Conservation (phyloP, 345 rosid genomes). For the Gossypium arboreum region DNA sequence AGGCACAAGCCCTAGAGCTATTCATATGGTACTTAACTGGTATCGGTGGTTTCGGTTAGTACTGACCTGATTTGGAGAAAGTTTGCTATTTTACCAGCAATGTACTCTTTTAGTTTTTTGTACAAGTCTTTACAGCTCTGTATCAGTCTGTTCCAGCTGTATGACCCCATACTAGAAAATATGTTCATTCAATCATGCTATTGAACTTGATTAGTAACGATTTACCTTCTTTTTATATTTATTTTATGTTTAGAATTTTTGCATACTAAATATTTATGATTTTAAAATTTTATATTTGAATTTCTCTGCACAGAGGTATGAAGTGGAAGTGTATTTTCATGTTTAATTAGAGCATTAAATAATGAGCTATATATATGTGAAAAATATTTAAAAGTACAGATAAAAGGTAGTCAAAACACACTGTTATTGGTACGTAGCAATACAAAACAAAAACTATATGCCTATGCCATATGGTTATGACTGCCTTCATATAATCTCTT, state of each 20-base stretch:
- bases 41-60: neutral
- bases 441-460: neutral
- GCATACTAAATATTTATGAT: neutral
- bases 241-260: neutral
- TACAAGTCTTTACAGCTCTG: neutral
- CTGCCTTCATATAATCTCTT: neutral
- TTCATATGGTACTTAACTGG: neutral
- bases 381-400: neutral
- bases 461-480: neutral
- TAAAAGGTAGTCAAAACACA: neutral
- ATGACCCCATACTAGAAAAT: neutral
- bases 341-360: neutral
- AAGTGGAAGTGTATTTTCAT: neutral
- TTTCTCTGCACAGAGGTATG: neutral
- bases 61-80: neutral
- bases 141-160: neutral
- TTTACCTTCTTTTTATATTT: neutral
- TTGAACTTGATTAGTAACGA: neutral
- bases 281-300: neutral
- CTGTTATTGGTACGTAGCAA: neutral
- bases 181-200: neutral
- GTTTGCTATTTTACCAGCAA: neutral
- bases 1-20: neutral
- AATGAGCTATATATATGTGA: neutral
- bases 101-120: neutral